A percentile compares a stretch with the other conserved stretches of the same genome.
Conservation (phyloP, 2,329 filamentous ascomycete species). For the Calonectria leucothoes region DNA sequence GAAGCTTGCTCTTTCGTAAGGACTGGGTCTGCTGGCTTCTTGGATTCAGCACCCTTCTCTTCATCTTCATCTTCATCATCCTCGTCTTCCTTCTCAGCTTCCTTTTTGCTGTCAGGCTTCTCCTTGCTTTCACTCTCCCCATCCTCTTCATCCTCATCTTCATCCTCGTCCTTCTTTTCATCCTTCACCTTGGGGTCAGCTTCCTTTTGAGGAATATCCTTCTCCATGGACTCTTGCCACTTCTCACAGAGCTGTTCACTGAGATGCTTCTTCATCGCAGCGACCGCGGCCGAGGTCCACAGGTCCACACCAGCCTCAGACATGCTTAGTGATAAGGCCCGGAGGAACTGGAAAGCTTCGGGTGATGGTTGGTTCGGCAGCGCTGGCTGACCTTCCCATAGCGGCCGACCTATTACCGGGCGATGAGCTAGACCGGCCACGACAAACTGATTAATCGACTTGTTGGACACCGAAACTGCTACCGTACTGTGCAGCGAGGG, state of each 20-base stretch:
- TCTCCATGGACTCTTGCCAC: slow-evolving; percentile 60
- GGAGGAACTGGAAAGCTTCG: slow-evolving; percentile 77
- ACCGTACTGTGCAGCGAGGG: slow-evolving; percentile 73
- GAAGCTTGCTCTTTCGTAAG: slow-evolving; percentile 43
- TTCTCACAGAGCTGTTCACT: slow-evolving; percentile 59
- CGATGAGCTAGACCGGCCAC: slow-evolving; percentile 55
- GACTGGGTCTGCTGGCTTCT: not conserved
- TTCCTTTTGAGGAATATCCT: slow-evolving; percentile 31
- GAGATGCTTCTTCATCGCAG: slow-evolving; percentile 70
- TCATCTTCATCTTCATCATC: slow-evolving; percentile 25
- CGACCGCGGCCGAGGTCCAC: slow-evolving; percentile 79
- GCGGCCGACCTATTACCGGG: slow-evolving; percentile 68
- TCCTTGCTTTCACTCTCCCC: slow-evolving; percentile 19
- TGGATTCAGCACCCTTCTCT: slow-evolving; percentile 16
- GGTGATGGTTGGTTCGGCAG: slow-evolving; percentile 85
- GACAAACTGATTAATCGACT: slow-evolving; percentile 61
- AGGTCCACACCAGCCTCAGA: slow-evolving; percentile 77
- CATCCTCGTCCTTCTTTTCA: slow-evolving; percentile 22
- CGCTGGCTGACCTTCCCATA: slow-evolving; percentile 85
- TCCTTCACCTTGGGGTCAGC: slow-evolving; percentile 21
- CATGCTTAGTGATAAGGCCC: slow-evolving; percentile 75
- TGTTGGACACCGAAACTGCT: slow-evolving; percentile 61
- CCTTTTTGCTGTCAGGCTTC: slow-evolving; percentile 26
- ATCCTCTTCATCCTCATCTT: not conserved
- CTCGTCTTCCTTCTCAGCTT: slow-evolving; percentile 21